Percentiles rank a stretch among this genome's conserved stretches.
Evolutionary conservation across 768 basidiomycete genomes (phyloP).

Genomic region (Boletus bicolor): DNA sequence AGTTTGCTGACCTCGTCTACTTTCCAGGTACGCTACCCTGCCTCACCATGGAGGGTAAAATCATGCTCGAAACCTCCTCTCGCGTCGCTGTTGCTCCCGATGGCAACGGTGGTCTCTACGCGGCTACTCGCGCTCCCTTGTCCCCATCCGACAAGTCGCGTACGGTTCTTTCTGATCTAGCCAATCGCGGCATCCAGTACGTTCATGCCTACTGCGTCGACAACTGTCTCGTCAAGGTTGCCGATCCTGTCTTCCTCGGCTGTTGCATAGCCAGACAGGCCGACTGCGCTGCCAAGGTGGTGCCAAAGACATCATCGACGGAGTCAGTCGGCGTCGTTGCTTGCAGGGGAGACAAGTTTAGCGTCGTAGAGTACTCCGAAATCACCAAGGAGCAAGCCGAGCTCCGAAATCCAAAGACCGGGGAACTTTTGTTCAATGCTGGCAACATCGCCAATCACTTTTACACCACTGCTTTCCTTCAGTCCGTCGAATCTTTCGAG

Average conservation of each 20-base stretch:
- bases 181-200: constrained; percentile 72
- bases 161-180: constrained; percentile 84
- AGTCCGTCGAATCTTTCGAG: constrained; percentile 77
- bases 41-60: constrained; percentile 89
- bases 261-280: constrained; percentile 87
- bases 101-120: constrained; percentile 96
- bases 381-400: constrained; percentile 87
- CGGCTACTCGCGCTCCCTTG: constrained; percentile 81
- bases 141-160: constrained; percentile 52
- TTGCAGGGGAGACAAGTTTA: constrained; percentile 74
- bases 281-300: constrained; percentile 94
- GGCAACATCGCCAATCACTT: constrained; percentile 99
- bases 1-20: background rate
- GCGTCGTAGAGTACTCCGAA: constrained; percentile 97
- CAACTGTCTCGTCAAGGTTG: constrained; percentile 97
- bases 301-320: constrained; percentile 79
- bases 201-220: constrained; percentile 97
- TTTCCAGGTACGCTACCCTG: constrained; percentile 88
- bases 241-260: constrained; percentile 95
- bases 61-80: constrained; percentile 77
- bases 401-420: constrained; percentile 60
- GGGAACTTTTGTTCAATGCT: constrained; percentile 86
- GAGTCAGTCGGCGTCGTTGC: constrained; percentile 97
- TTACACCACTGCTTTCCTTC: constrained; percentile 86
- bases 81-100: constrained; percentile 94